Percentiles rank a stretch among this genome's conserved stretches.
phyloP scores from a whole-genome alignment of 208 protist genomes.

The Crithidia mellificae region DNA sequence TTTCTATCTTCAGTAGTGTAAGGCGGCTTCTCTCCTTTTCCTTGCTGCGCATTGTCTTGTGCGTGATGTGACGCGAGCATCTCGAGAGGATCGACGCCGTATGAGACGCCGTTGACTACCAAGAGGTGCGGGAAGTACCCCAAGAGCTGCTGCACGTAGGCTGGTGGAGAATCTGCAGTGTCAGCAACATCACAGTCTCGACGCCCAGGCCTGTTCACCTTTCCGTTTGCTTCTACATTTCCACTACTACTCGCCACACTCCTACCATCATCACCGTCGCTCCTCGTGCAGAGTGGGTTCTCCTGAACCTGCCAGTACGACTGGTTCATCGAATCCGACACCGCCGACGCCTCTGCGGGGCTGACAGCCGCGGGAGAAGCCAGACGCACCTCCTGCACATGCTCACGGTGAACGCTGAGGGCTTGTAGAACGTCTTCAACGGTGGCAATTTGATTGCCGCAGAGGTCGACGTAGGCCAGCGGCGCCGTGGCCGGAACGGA shows the following conservation, averaged over 20 bases:
- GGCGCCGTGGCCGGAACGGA: slow-evolving; percentile 46
- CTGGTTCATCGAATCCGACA: neutral
- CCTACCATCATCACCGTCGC: too few relatives aligned
- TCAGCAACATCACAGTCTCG: too few relatives aligned
- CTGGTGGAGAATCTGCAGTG: neutral
- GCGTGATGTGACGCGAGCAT: slow-evolving; percentile 4
- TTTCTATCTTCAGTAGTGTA: too few relatives aligned
- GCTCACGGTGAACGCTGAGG: slow-evolving; percentile 38
- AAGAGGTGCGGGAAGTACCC: slow-evolving; percentile 39
- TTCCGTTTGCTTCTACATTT: too few relatives aligned
- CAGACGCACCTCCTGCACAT: slow-evolving; percentile 61
- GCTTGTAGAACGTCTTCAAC: slow-evolving; percentile 41
- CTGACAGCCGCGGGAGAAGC: slow-evolving; percentile 27
- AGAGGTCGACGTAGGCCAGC: slow-evolving; percentile 66
- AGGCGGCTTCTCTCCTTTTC: neutral
- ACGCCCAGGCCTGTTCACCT: too few relatives aligned
- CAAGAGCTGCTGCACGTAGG: slow-evolving; percentile 49
- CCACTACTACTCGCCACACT: too few relatives aligned
- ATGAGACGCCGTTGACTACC: slow-evolving; percentile 62
- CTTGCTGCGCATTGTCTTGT: neutral
- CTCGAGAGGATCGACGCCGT: slow-evolving; percentile 51
- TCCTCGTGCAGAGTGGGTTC: slow-evolving; percentile 9
- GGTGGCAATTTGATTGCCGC: slow-evolving; percentile 56
- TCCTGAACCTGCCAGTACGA: slow-evolving; percentile 16
- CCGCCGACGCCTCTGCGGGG: neutral